Evolutionary conservation across 495 filamentous ascomycete species (phyloP).

Genomic region (Penicillium paxilli): DNA sequence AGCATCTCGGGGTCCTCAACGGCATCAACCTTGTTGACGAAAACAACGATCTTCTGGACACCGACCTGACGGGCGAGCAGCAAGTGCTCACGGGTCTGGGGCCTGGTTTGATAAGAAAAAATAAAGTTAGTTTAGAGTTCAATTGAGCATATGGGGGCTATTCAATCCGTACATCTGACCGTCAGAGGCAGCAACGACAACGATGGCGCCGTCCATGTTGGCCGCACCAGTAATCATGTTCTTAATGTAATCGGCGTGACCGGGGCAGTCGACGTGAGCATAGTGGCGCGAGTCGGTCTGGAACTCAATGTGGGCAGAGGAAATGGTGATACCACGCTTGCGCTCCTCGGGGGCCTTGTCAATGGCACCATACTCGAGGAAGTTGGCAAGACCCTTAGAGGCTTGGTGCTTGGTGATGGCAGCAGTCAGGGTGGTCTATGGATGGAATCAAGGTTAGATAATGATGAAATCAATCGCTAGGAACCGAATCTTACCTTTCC

Average conservation of each 20-base stretch:
- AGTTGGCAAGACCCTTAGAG: constrained; percentile 87
- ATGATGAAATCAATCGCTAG: constrained; percentile 12
- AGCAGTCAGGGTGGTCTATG: constrained; percentile 91
- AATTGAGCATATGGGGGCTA: not conserved
- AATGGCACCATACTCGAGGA: constrained; percentile 95
- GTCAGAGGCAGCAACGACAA: constrained; percentile 97
- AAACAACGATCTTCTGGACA: constrained; percentile 96
- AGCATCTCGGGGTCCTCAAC: constrained; percentile 98
- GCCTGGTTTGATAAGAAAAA: constrained; percentile 48
- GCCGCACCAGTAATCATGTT: constrained; percentile 99
- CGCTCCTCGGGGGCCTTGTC: constrained; percentile 99
- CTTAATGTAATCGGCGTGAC: constrained; percentile 99
- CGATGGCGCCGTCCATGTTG: constrained; percentile 97
- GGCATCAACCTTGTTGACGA: constrained; percentile 98
- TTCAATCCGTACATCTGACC: constrained; percentile 77
- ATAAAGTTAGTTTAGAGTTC: constrained; percentile 20
- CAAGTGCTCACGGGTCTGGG: constrained; percentile 97
- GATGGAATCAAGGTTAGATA: constrained; percentile 22
- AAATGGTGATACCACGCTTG: constrained; percentile 99
- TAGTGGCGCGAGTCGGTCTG: constrained; percentile 89
- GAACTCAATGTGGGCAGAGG: constrained; percentile 97
- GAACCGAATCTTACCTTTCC: constrained; percentile 71
- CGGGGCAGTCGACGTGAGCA: constrained; percentile 98
- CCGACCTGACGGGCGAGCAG: constrained; percentile 96
- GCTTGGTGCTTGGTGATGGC: constrained; percentile 98